Conservation (phyloP, 2,329 filamentous ascomycete species). For the Plectosphaerella plurivora region DNA sequence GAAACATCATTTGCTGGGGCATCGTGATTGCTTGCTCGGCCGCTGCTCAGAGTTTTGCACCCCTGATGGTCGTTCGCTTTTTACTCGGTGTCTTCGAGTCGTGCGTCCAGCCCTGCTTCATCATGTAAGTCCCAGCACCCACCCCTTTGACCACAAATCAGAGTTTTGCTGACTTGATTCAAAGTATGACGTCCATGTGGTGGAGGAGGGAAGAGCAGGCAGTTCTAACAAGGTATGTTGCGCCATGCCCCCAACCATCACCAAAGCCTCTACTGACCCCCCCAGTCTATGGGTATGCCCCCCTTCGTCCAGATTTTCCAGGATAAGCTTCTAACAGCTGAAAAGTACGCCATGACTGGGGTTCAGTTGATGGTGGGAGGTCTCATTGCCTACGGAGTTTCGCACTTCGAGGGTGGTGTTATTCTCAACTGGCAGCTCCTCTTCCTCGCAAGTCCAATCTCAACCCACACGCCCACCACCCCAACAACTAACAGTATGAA, state of each 20-base stretch:
- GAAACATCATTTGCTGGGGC: conserved; percentile 38
- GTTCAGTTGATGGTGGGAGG: conserved; percentile 32
- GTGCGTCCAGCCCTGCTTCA: conserved; percentile 38
- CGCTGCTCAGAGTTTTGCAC: conserved; percentile 24
- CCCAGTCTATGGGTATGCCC: background rate
- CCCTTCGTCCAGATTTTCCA: no score
- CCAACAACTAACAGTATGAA: no score
- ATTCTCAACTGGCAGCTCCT: conserved; percentile 34
- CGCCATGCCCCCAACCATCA: conserved; percentile 5
- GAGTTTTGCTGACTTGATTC: no score
- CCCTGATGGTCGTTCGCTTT: conserved; percentile 34
- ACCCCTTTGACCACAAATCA: no score
- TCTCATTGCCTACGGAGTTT: conserved; percentile 30
- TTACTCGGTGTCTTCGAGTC: conserved; percentile 41
- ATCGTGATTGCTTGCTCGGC: conserved; percentile 6
- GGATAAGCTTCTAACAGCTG: background rate
- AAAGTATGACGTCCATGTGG: conserved; percentile 21
- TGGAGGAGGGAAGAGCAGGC: conserved; percentile 32
- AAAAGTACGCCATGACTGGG: conserved; percentile 27
- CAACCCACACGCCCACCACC: no score
- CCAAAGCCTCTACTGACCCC: conserved; percentile 9
- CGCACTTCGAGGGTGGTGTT: conserved; percentile 20
- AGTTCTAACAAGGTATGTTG: conserved; percentile 3
- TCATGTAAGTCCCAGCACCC: conserved; percentile 18
- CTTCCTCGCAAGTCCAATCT: conserved; percentile 21